Conservation (phyloP, 2,329 filamentous ascomycete species). For the Pseudonectria buxi region DNA sequence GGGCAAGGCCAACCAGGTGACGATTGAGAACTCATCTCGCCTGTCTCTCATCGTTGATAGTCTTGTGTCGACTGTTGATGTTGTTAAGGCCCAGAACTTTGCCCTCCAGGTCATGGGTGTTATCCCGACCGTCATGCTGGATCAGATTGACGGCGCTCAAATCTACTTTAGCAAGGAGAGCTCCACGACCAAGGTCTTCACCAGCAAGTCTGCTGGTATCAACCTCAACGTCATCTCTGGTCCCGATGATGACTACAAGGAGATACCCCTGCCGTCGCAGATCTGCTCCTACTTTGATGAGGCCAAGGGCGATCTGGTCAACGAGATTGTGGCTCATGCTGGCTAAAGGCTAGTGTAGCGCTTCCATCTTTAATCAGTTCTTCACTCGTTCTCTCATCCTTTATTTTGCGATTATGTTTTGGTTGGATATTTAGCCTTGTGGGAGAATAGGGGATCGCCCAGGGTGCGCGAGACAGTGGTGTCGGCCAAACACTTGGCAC, state of each 20-base stretch:
- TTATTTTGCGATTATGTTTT: too few relatives aligned
- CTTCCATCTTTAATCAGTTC: neutral
- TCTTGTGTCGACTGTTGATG: slow-evolving; percentile 84
- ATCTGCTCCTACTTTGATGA: slow-evolving; percentile 70
- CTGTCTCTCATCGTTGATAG: slow-evolving; percentile 83
- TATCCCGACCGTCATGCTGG: slow-evolving; percentile 81
- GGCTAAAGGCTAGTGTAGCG: slow-evolving; percentile 45
- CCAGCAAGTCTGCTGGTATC: slow-evolving; percentile 78
- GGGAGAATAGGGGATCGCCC: too few relatives aligned
- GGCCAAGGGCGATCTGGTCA: slow-evolving; percentile 67
- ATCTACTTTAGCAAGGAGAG: slow-evolving; percentile 82
- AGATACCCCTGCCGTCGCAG: slow-evolving; percentile 83
- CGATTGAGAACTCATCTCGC: slow-evolving; percentile 81
- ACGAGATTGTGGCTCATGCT: slow-evolving; percentile 92
- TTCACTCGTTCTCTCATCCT: too few relatives aligned
- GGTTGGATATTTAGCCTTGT: too few relatives aligned
- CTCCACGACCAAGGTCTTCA: slow-evolving; percentile 72
- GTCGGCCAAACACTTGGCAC: too few relatives aligned
- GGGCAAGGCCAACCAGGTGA: slow-evolving; percentile 95
- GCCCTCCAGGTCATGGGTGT: slow-evolving; percentile 84
- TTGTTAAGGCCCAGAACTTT: slow-evolving; percentile 93
- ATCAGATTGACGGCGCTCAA: slow-evolving; percentile 86
- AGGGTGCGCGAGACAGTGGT: too few relatives aligned
- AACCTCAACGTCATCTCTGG: slow-evolving; percentile 77
- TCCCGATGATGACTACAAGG: slow-evolving; percentile 73